Percentiles rank a stretch among this genome's conserved stretches.
Conservation (phyloP, 2,329 filamentous ascomycete species). For the Apiospora malaysiana region DNA sequence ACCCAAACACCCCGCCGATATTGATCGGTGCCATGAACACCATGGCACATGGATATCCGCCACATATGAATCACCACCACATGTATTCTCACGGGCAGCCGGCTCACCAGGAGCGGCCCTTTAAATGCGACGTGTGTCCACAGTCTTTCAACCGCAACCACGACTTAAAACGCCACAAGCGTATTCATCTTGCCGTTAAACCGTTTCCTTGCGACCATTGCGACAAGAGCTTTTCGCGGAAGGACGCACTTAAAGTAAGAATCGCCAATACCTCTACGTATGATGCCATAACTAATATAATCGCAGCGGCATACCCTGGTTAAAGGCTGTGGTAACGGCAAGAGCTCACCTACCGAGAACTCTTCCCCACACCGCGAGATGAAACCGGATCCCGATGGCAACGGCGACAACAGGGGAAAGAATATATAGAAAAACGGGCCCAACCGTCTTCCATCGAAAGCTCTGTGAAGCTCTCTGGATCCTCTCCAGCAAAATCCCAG, state of each 20-base stretch:
- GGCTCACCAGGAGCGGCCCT: conserved; percentile 77
- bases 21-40: conserved; percentile 67
- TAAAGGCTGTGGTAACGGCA: conserved; percentile 63
- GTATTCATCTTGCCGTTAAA: conserved; percentile 94
- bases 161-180: conserved; percentile 93
- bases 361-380: conserved; percentile 33
- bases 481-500: not conserved
- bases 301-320: conserved; percentile 66
- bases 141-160: conserved; percentile 97
- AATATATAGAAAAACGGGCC: not conserved
- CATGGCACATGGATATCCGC: conserved; percentile 58
- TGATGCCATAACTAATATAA: conserved; percentile 29
- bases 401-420: conserved; percentile 7
- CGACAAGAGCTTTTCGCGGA: conserved; percentile 95
- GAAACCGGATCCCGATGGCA: conserved; percentile 30
- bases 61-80: conserved; percentile 55
- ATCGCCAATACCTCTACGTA: not conserved
- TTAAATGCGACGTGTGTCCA: conserved; percentile 90
- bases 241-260: conserved; percentile 92
- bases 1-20: conserved; percentile 73
- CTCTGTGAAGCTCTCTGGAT: not conserved
- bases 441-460: not conserved
- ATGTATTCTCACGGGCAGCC: conserved; percentile 66
- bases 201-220: conserved; percentile 91
- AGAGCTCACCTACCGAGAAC: conserved; percentile 32